A percentile compares a stretch with the other conserved stretches of the same genome.
Evolutionary conservation across 331 rosid genomes (phyloP).

Genomic region (Malus hybrid): DNA sequence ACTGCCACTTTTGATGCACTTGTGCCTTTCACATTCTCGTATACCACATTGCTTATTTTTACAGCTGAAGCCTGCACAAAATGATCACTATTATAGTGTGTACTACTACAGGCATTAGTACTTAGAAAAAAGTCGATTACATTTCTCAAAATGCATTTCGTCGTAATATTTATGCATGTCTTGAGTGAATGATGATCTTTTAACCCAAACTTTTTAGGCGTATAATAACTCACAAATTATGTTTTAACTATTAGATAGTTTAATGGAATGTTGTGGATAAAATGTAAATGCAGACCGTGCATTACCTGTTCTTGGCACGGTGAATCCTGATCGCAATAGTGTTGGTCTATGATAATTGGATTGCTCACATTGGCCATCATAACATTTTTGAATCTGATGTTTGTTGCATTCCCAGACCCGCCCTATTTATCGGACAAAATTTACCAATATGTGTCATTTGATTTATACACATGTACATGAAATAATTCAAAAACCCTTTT

Average conservation of each 20-base stretch:
- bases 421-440: slow-evolving; percentile 33
- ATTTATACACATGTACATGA: neutral
- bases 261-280: neutral
- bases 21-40: slow-evolving; percentile 66
- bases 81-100: neutral
- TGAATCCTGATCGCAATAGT: slow-evolving; percentile 55
- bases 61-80: slow-evolving; percentile 57
- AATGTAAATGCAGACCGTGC: neutral
- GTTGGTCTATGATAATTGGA: slow-evolving; percentile 83
- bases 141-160: neutral
- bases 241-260: no score
- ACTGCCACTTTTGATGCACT: slow-evolving; percentile 80
- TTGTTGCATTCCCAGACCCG: slow-evolving; percentile 67
- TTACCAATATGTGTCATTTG: neutral
- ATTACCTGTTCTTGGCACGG: slow-evolving; percentile 47
- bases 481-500: neutral
- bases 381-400: slow-evolving; percentile 47
- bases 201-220: neutral
- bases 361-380: slow-evolving; percentile 59
- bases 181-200: neutral
- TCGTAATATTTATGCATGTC: neutral
- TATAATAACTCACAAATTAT: no score
- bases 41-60: slow-evolving; percentile 50
- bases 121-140: no score
- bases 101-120: no score